Evolutionary conservation across 306 rosid genomes (phyloP), one percentile per base, ranked within the genome.

Genomic region (Casuarina cunninghamiana): DNA sequence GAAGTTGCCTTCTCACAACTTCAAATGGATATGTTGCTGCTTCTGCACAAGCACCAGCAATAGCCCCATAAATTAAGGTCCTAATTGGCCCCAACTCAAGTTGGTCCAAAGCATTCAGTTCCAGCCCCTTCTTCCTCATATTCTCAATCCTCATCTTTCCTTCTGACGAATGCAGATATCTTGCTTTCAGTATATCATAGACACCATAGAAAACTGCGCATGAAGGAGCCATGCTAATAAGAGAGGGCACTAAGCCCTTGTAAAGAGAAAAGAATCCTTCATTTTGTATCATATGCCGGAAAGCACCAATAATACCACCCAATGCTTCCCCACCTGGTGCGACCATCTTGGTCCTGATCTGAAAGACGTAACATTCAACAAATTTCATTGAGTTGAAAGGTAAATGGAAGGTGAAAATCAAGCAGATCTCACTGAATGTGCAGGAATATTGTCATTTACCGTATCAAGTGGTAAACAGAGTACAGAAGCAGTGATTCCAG

Each of bases 31-130:
- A 95, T 2, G 99, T 95, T 43, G 89, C 91, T 69, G 93, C 96
- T 88, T 95, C 99, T 73, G 97, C 97, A 78, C 97, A 95, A 73
- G 99, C 99, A 79, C 99, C 97, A 35, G 98, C 80, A 79, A 95
- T 81, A 78, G 97, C 99, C 79, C 99, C 97, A 78, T 95, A 77
- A 55, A 95, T 78, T 74, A 95, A 84, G 8, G 99, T 95, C 83
- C 94, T 86, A 53, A 84, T 42, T 0, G 99, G 97, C 75, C 99
- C 98, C 85, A 93, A 83, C 89, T 96, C 97, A 84, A 96, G 88
- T 81, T 93, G 96, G 71, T 96, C 97, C 2, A 96, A 87, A 55
- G 97, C 98, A 82, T 83, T 96, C 83, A 87, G 77, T 79, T 82
- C 91, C 91, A 77, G 73, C 55, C 90, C 94, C 43, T 86, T 89